phyloP scores from a whole-genome alignment of 108 stramenopile genomes.

The Skeletonema menzelii region DNA sequence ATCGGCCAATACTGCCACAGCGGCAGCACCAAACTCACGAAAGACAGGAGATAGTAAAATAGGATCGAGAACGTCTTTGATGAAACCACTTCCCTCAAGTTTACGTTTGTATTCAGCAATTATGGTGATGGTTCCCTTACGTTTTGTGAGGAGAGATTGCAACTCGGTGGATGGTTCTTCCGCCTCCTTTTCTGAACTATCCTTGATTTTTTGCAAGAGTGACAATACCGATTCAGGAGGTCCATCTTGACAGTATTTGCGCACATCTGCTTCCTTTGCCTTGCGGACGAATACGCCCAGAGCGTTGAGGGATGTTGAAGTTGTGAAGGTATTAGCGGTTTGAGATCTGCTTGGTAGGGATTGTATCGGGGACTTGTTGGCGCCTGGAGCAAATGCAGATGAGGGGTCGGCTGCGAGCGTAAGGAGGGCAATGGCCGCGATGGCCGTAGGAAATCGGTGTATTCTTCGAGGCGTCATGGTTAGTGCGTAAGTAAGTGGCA shows the following conservation, averaged over 20 bases:
- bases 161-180: conserved; percentile 36
- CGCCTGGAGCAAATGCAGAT: not conserved
- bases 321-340: not conserved
- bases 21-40: conserved; percentile 84
- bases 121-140: conserved; percentile 83
- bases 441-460: not conserved
- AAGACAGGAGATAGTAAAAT: conserved; percentile 52
- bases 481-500: not conserved
- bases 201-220: conserved; percentile 60
- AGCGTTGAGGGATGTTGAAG: conserved; percentile 54
- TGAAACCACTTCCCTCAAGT: conserved; percentile 34
- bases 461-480: not conserved
- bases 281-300: conserved; percentile 81
- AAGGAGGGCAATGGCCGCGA: not conserved
- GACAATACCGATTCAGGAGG: conserved; percentile 69
- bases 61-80: conserved; percentile 32
- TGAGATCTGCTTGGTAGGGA: not conserved
- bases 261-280: conserved; percentile 81
- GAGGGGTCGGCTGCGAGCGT: not conserved
- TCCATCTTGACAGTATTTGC: conserved; percentile 65
- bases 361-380: not conserved
- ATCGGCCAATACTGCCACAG: conserved; percentile 79
- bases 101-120: conserved; percentile 91
- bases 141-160: conserved; percentile 67
- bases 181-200: conserved; percentile 8